Evolutionary conservation across 1,284 basidiomycete genomes (phyloP), one percentile per base, ranked within the genome.

Genomic region (Stygiomarasmius scandens): DNA sequence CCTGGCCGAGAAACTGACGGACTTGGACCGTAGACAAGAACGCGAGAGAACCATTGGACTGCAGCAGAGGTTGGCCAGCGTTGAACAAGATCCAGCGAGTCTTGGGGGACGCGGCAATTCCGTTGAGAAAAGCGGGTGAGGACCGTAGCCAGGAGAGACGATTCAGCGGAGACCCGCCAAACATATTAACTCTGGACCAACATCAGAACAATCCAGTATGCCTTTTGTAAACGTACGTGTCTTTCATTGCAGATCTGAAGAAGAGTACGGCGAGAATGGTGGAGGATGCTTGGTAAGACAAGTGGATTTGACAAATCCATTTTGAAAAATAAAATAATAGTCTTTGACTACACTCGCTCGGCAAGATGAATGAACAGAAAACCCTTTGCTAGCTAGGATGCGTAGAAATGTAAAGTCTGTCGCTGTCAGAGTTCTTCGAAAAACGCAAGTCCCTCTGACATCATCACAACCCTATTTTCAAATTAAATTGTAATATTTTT

Each of bases 121-220:
- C 77, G 62, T 91, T 92, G 46, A 96, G 77, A 69, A 92, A 90
- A 3, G 80, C 69, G 19, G 85, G 81, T 5, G 89, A 90, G 19
- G 86, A 75, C 25, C 94, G 82, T 56, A 95, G 79, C 89, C 93
- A 96, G 0, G 92, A 89, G 24, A 96, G 79, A 34, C 94, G 86
- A 72, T 96, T 96, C 41, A 95, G 77, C 16, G 92, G 90, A 14
- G 89, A 90, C 50, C 92, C 92, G 8, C 85, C 79, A 66, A 89
- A 85, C 75, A 87, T 86, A 70, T 90, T 90, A 61, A 81, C 38
- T 16, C n/a, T 12, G 38, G 29, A 32, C 5, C 29, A 66, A 63
- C 69, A 69, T 52, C 72, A 76, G 56, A 29, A 55, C 16, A 19
- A 25, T 27, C 27, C 29, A 11, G 19, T 52, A 32, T 12, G 5